These are phyloP conservation scores for Fraxinus baroniana DNA, from an alignment of 305 asterid species.

Conservation along the genomic window DNA sequence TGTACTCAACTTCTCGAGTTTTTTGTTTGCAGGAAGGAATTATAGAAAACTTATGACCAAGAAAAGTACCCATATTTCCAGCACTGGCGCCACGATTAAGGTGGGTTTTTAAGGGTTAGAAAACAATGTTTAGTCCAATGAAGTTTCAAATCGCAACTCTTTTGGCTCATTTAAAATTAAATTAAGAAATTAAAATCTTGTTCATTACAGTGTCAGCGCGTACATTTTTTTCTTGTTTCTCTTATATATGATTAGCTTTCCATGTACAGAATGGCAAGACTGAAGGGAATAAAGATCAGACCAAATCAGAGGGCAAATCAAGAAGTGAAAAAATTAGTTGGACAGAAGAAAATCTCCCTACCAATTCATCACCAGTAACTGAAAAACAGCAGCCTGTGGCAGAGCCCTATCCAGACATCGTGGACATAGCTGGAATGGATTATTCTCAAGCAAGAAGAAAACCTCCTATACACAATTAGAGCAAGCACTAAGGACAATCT, in stretches of 20 bases:
- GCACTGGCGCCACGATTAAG: slow-evolving; percentile 28
- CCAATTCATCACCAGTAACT: slow-evolving; percentile 4
- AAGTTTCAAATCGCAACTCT: too few relatives aligned
- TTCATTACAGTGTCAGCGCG: not conserved
- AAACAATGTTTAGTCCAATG: too few relatives aligned
- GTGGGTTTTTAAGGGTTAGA: slow-evolving; percentile 25
- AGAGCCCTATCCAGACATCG: slow-evolving; percentile 20
- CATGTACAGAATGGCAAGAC: slow-evolving; percentile 31
- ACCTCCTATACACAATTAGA: slow-evolving; percentile 61
- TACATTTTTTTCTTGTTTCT: not conserved
- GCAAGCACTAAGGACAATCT: not conserved
- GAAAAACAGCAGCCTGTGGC: slow-evolving; percentile 6
- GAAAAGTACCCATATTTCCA: slow-evolving; percentile 19
- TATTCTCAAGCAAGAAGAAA: slow-evolving; percentile 67
- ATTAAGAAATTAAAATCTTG: not conserved
- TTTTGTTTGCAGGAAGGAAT: slow-evolving; percentile 35
- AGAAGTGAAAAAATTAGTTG: slow-evolving; percentile 12
- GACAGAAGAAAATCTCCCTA: slow-evolving; percentile 17
- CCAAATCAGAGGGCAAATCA: slow-evolving; percentile 13
- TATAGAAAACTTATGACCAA: slow-evolving; percentile 38
- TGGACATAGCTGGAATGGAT: slow-evolving; percentile 39
- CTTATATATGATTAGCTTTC: not conserved
- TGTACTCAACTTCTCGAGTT: not conserved
- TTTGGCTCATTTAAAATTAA: too few relatives aligned
- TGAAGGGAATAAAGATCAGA: slow-evolving; percentile 26